phyloP scores from a whole-genome alignment of 257 asterid species.

The Solanum acaule region DNA sequence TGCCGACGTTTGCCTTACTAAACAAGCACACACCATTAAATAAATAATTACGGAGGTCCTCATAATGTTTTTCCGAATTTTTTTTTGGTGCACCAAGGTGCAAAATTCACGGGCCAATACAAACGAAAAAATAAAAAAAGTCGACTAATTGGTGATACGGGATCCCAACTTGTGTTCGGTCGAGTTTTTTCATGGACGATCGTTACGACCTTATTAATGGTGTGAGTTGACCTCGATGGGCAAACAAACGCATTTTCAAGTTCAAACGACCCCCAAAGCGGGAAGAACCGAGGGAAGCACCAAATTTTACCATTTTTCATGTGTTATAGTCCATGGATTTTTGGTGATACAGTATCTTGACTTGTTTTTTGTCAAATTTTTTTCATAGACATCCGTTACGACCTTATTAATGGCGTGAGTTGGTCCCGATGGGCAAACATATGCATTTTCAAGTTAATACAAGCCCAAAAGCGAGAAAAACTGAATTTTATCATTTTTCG shows the following conservation, averaged over 20 bases:
- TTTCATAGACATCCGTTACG: no score
- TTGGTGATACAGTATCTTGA: fast-evolving
- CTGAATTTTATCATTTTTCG: no score
- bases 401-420: neutral
- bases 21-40: neutral
- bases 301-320: neutral
- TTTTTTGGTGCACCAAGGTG: neutral
- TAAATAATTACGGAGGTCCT: neutral
- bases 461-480: neutral
- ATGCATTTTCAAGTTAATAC: no score
- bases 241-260: neutral
- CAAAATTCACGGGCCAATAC: neutral
- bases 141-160: neutral
- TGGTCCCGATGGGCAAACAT: neutral
- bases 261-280: neutral
- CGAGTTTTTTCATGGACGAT: no score
- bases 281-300: neutral
- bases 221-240: neutral
- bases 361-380: no score
- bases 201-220: neutral
- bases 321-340: neutral
- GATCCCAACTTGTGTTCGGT: neutral
- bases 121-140: no score
- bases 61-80: neutral
- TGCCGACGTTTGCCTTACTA: neutral